phyloP scores from a whole-genome alignment of 805 yeast species.

The Wickerhamomyces mucosus region DNA sequence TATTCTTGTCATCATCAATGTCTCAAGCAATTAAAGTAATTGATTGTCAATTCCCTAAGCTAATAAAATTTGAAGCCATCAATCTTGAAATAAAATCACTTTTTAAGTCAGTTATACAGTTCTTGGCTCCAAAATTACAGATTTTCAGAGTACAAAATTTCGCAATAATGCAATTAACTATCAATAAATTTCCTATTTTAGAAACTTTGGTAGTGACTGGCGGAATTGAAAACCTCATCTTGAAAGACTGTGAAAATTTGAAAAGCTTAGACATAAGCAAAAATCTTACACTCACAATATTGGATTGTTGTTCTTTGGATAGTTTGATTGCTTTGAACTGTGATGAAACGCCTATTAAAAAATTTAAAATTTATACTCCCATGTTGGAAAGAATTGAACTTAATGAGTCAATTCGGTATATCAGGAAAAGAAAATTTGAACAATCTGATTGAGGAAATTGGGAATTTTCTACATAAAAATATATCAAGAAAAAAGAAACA shows the following conservation, averaged over 20 bases:
- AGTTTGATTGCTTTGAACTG: constrained; percentile 6
- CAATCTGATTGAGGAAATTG: no score
- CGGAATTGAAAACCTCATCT: constrained; percentile 4
- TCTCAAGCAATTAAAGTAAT: constrained; percentile 6
- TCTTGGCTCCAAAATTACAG: constrained; percentile 7
- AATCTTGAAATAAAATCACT: constrained; percentile 8
- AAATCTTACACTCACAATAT: constrained; percentile 3
- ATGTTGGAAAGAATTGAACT: constrained; percentile 4
- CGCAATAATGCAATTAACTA: constrained; percentile 2
- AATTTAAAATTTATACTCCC: constrained; percentile 5
- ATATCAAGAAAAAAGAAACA: no score
- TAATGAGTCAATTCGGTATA: constrained; percentile 5
- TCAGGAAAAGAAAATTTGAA: no score
- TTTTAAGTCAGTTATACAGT: constrained; percentile 4
- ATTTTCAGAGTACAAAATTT: constrained; percentile 6
- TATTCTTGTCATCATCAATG: constrained; percentile 8
- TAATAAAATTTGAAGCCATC: constrained; percentile 6
- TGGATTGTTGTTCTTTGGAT: neutral
- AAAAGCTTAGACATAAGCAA: constrained; percentile 6
- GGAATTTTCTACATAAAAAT: no score
- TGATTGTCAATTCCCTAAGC: constrained; percentile 8
- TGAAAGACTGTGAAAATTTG: constrained; percentile 2
- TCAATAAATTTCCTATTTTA: constrained; percentile 4
- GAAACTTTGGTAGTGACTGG: constrained; percentile 6
- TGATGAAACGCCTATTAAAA: constrained; percentile 4